Evolutionary conservation across 1,139 yeast species (phyloP).

Genomic region (Geotrichum reessii): DNA sequence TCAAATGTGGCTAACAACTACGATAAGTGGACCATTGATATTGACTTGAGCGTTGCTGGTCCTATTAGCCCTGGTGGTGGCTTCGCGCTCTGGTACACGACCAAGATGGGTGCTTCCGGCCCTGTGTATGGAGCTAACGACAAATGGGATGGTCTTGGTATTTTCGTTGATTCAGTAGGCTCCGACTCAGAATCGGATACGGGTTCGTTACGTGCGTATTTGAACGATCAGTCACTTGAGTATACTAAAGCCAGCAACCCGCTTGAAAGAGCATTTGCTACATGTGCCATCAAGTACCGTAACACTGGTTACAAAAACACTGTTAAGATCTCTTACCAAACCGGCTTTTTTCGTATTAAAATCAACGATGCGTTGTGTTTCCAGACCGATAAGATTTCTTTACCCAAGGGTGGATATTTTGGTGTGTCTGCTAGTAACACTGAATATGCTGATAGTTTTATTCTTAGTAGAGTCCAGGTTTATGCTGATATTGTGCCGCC

Average conservation of each 20-base stretch:
- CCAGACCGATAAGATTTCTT: conserved; percentile 30
- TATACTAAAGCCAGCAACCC: conserved; percentile 21
- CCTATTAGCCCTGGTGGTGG: conserved; percentile 36
- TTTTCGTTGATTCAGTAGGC: conserved; percentile 33
- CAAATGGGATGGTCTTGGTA: conserved; percentile 39
- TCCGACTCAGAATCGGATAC: conserved; percentile 19
- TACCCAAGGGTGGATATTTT: conserved; percentile 33
- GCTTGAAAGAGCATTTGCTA: conserved; percentile 33
- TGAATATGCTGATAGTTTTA: conserved; percentile 33
- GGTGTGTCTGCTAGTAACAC: conserved; percentile 37
- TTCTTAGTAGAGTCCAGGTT: conserved; percentile 25
- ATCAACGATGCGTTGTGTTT: conserved; percentile 39
- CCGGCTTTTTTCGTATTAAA: conserved; percentile 33
- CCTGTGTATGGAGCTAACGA: conserved; percentile 38
- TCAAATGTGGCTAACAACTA: conserved; percentile 27
- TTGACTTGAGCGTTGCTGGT: conserved; percentile 32
- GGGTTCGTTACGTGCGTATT: conserved; percentile 38
- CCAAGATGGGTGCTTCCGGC: conserved; percentile 30
- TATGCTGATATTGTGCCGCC: conserved; percentile 20
- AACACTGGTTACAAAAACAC: conserved; percentile 33
- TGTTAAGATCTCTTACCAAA: conserved; percentile 33
- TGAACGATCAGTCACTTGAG: conserved; percentile 36
- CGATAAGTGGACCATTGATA: conserved; percentile 36
- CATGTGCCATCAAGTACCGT: conserved; percentile 37
- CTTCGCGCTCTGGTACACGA: conserved; percentile 37